phyloP scores from a whole-genome alignment of 176 grass and related monocot genomes.

The Rhipidocladum racemiflorum region DNA sequence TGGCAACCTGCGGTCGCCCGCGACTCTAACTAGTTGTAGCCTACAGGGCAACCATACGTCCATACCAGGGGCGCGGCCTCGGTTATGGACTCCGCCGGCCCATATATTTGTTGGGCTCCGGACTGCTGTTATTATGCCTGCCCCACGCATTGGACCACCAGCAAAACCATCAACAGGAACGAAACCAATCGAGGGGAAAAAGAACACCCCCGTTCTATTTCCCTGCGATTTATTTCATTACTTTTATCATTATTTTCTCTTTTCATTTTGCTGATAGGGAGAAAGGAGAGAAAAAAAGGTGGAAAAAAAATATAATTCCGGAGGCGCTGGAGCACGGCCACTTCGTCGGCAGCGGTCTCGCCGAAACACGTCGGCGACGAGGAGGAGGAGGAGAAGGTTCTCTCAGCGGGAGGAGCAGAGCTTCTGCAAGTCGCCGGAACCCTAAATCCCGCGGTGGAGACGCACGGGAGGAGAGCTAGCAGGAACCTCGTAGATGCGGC shows the following conservation, averaged over 20 bases:
- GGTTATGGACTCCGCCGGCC: background rate
- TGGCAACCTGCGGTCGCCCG: no score
- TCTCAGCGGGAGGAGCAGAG: background rate
- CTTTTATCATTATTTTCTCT: background rate
- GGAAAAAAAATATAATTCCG: slow-evolving; percentile 4
- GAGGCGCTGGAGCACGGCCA: background rate
- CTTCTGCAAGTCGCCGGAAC: slow-evolving; percentile 1
- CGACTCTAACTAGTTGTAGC: no score
- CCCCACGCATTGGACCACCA: background rate
- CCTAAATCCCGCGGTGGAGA: slow-evolving; percentile 19
- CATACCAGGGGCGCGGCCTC: no score
- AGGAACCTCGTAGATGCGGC: background rate
- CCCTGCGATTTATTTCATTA: background rate
- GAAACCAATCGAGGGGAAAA: background rate
- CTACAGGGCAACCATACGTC: no score
- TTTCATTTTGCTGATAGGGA: background rate
- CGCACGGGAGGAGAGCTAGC: background rate
- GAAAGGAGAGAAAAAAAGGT: background rate
- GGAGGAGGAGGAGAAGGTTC: background rate
- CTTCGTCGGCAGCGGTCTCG: background rate
- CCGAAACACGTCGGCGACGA: background rate
- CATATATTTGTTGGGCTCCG: background rate
- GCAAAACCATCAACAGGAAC: background rate
- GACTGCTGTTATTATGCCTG: background rate
- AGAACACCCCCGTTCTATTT: background rate